Evolutionary conservation across 164 flowering plant genomes (phyloP).

Genomic region (Vitis amurensis): DNA sequence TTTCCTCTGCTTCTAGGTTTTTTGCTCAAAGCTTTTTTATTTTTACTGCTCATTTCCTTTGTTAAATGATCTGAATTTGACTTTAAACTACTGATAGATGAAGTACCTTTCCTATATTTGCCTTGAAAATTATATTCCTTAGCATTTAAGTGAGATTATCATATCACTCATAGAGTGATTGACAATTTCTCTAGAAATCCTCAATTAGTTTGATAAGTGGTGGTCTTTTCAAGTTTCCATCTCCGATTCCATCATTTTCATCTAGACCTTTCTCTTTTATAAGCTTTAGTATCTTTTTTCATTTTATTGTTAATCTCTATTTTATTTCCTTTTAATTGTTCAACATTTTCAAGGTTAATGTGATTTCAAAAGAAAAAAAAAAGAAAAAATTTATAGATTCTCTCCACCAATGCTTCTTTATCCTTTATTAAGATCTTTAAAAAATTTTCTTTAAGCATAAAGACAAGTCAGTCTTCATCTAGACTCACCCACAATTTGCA

Average conservation of each 20-base stretch:
- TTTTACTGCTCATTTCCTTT: slow-evolving; percentile 27
- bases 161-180: slow-evolving; percentile 43
- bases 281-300: slow-evolving; percentile 44
- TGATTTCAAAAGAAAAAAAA: slow-evolving; percentile 27
- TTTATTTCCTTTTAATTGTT: slow-evolving; percentile 48
- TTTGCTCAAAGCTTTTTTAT: slow-evolving; percentile 34
- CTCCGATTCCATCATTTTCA: slow-evolving; percentile 21
- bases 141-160: slow-evolving; percentile 48
- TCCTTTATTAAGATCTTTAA: slow-evolving; percentile 18
- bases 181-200: slow-evolving; percentile 51
- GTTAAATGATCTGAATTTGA: slow-evolving; percentile 42
- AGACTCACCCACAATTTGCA: too few relatives aligned
- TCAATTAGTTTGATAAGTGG: slow-evolving; percentile 42
- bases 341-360: slow-evolving; percentile 52
- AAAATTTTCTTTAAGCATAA: not conserved
- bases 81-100: slow-evolving; percentile 45
- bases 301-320: slow-evolving; percentile 26
- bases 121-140: slow-evolving; percentile 33
- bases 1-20: slow-evolving; percentile 38
- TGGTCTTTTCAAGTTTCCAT: slow-evolving; percentile 26
- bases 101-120: slow-evolving; percentile 19
- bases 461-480: too few relatives aligned
- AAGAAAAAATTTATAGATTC: too few relatives aligned
- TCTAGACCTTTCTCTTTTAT: slow-evolving; percentile 34
- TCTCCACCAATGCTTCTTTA: slow-evolving; percentile 41